Base-by-base conservation (phyloP, 2,329 filamentous ascomycete genomes). In the Mollisiaceae sp. region DNA sequence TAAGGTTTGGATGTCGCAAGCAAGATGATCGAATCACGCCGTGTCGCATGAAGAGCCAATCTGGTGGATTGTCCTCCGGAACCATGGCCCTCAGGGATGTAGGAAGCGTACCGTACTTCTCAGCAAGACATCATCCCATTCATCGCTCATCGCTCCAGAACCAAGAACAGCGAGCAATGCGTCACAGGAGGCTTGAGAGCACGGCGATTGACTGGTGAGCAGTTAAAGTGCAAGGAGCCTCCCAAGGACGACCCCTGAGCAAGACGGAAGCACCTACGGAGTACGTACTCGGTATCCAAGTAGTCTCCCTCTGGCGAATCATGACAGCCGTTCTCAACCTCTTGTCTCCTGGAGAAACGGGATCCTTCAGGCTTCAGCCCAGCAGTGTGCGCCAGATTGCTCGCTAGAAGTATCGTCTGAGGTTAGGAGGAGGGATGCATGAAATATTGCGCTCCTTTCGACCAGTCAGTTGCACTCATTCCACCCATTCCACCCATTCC, bases 161-260 rank as follows among this genome's bases (percentile, higher is more conserved):
- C 54, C 36, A 58, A 43, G 22, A 32, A 54, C 50, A 56, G 59
- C 60, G 43, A 54, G 63, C 62, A 24, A 67, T 67, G 68, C 68
- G 68, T 72, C 68, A 71, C 62, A 71, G 41, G 55, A 67, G 62
- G 67, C 66, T 56, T 58, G 61, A 59, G 41, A 54, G 60, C 47
- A 38, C 36, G 43, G 9, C 15, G 39, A 64, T 66, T 57, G 64
- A 70, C 64, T 72, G 68, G 70, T 41, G 11, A 59, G 14, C 45
- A 66, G 61, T 56, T n/a, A 59, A 60, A 39, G 45, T 8, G 24
- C 27, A 59, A 54, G 8, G 14, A 59, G 36, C 59, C 55, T 24
- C 20, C 24, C 55, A 62, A 45, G 55, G 36, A 32, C 27, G n/a
- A 45, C 55, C 64, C 59, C 45, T 59, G 59, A 54, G n/a, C n/a